These are phyloP conservation scores for Aureobasidium pullulans DNA, from an alignment of 2,329 filamentous ascomycete species.

Conservation along the genomic window DNA sequence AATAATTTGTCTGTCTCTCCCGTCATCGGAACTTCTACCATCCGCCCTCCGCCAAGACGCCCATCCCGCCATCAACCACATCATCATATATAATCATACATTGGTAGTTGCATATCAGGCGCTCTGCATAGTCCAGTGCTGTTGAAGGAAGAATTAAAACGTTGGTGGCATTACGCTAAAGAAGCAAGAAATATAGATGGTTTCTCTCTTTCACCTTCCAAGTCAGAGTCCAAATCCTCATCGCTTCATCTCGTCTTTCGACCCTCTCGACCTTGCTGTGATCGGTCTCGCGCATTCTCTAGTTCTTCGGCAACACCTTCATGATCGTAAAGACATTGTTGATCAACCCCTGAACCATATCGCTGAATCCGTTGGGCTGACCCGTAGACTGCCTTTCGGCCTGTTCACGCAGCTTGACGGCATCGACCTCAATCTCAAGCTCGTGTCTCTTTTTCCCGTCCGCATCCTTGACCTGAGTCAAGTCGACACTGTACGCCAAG, in stretches of 20 bases:
- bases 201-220: background rate
- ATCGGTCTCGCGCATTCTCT: background rate
- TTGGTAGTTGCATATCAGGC: too few species aligned
- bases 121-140: too few species aligned
- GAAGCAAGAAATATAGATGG: too few species aligned
- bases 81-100: background rate
- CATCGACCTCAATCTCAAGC: constrained; percentile 69
- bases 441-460: constrained; percentile 61
- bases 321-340: constrained; percentile 61
- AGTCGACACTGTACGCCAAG: constrained; percentile 78
- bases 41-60: background rate
- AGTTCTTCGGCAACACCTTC: constrained; percentile 8
- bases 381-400: constrained; percentile 22
- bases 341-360: constrained; percentile 64
- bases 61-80: background rate
- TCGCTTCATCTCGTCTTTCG: background rate
- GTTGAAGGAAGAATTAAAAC: too few species aligned
- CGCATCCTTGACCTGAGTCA: constrained; percentile 69
- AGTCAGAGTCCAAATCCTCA: background rate
- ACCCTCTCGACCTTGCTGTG: background rate
- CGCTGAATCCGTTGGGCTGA: constrained; percentile 54
- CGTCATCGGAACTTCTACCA: background rate
- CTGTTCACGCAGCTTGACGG: constrained; percentile 52
- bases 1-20: background rate
- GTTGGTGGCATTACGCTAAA: too few species aligned